Conservation (phyloP, 2,329 filamentous ascomycete species). For the Arthrobotrys sinensis region DNA sequence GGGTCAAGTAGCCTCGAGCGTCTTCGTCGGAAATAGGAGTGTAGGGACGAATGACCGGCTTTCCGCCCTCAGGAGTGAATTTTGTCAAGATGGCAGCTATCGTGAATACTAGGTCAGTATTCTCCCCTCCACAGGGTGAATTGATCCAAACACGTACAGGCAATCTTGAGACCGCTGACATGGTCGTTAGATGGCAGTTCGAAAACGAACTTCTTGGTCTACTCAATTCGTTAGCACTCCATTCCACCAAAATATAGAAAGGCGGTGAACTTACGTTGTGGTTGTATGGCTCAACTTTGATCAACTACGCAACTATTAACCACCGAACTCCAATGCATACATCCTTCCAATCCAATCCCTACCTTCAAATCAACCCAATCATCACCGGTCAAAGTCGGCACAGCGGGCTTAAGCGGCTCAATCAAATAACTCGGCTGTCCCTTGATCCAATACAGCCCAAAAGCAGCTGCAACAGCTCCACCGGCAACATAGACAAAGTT, state of each 20-base stretch:
- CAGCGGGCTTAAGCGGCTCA: slow-evolving; percentile 60
- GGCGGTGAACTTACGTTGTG: slow-evolving; percentile 41
- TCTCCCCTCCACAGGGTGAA: not conserved
- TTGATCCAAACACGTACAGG: slow-evolving; percentile 72
- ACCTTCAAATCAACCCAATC: slow-evolving; percentile 68
- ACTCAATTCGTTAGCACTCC: slow-evolving; percentile 17
- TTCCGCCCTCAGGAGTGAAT: slow-evolving; percentile 87
- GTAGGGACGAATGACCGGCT: slow-evolving; percentile 91
- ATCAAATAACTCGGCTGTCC: slow-evolving; percentile 60
- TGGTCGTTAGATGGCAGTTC: slow-evolving; percentile 85
- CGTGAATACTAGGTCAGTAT: slow-evolving; percentile 8
- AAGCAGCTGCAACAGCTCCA: slow-evolving; percentile 74
- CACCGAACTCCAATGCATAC: not conserved
- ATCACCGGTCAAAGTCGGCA: slow-evolving; percentile 62
- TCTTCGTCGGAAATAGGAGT: slow-evolving; percentile 91
- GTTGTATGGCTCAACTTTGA: slow-evolving; percentile 57
- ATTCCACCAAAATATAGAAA: not conserved
- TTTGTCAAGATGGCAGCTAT: slow-evolving; percentile 86
- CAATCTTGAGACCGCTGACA: slow-evolving; percentile 84
- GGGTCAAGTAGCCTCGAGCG: slow-evolving; percentile 83
- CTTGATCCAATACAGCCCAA: slow-evolving; percentile 72
- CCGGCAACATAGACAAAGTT: slow-evolving; percentile 74
- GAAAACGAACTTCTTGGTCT: slow-evolving; percentile 85
- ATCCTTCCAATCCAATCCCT: not conserved
- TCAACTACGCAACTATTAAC: slow-evolving; percentile 18